phyloP scores from a whole-genome alignment of 2,329 filamentous ascomycete genomes.

The Ophiostoma ips region DNA sequence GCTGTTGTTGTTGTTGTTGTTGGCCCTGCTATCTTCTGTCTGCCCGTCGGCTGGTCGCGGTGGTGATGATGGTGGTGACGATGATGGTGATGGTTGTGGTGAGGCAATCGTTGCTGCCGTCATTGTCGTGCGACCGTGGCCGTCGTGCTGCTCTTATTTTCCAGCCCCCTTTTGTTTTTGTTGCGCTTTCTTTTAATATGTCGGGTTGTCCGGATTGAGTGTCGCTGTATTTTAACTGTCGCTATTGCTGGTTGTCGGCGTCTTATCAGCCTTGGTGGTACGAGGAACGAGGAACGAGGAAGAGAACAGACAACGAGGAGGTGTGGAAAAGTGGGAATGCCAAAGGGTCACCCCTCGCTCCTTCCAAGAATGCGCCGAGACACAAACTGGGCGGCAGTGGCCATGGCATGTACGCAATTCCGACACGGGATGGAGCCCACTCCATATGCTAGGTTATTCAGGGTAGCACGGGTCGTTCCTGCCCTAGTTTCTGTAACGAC shows the following conservation, averaged over 20 bases:
- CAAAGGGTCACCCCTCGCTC: neutral
- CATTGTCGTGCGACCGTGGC: neutral
- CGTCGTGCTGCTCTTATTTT: neutral
- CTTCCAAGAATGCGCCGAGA: neutral
- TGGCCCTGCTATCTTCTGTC: neutral
- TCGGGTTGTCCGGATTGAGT: no score
- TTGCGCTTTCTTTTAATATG: no score
- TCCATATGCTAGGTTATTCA: neutral
- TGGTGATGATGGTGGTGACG: no score
- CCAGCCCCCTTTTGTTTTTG: neutral
- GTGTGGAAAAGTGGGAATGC: neutral
- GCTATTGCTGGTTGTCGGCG: no score
- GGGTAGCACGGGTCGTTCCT: neutral
- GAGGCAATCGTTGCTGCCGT: no score
- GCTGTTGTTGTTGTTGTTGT: neutral
- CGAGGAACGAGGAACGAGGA: no score
- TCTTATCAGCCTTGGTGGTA: no score
- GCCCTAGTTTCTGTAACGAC: neutral
- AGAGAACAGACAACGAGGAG: neutral
- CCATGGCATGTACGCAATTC: constrained; percentile 8
- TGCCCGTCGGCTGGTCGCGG: no score
- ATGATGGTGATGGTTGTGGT: no score
- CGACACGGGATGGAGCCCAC: neutral
- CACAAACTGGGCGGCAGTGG: neutral
- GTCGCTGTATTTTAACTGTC: no score